These are phyloP conservation scores for Bipolaris bicolor DNA, from an alignment of 2,329 filamentous ascomycete species.

Conservation along the genomic window DNA sequence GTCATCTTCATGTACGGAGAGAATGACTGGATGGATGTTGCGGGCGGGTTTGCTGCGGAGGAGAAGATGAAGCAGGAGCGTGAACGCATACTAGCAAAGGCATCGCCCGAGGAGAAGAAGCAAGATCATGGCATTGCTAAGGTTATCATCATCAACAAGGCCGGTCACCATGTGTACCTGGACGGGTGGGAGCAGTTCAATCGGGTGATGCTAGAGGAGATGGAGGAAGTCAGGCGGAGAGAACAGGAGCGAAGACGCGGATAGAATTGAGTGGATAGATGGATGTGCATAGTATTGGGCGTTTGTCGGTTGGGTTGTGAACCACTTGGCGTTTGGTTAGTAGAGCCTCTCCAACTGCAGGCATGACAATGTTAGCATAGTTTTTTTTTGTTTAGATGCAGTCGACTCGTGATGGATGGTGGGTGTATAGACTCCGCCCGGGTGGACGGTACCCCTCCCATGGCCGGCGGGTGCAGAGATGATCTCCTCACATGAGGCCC, in stretches of 20 bases:
- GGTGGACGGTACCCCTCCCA: conserved; percentile 8
- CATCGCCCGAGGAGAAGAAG: conserved; percentile 69
- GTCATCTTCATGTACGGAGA: conserved; percentile 96
- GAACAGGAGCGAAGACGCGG: conserved; percentile 28
- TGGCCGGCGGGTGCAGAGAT: not conserved
- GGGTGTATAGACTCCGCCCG: not conserved
- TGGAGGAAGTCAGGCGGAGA: conserved; percentile 64
- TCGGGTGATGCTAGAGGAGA: conserved; percentile 66
- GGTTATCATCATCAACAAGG: conserved; percentile 76
- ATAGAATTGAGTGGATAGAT: not conserved
- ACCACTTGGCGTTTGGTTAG: not conserved
- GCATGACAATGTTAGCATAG: not conserved
- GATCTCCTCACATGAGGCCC: conserved; percentile 14
- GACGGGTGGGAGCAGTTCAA: conserved; percentile 76
- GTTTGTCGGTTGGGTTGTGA: not conserved
- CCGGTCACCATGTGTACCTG: conserved; percentile 75
- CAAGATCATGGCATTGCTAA: conserved; percentile 80
- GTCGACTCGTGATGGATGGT: not conserved
- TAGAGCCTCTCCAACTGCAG: conserved; percentile 4
- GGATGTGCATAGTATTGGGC: conserved; percentile 10
- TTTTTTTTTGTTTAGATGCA: not conserved
- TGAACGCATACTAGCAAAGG: conserved; percentile 64
- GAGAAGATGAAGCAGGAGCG: conserved; percentile 77
- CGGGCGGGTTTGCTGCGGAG: conserved; percentile 79
- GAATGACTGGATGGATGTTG: conserved; percentile 98